Evolutionary conservation across 2,329 filamentous ascomycete genomes (phyloP).

Genomic region (Exserohilum rostratum): DNA sequence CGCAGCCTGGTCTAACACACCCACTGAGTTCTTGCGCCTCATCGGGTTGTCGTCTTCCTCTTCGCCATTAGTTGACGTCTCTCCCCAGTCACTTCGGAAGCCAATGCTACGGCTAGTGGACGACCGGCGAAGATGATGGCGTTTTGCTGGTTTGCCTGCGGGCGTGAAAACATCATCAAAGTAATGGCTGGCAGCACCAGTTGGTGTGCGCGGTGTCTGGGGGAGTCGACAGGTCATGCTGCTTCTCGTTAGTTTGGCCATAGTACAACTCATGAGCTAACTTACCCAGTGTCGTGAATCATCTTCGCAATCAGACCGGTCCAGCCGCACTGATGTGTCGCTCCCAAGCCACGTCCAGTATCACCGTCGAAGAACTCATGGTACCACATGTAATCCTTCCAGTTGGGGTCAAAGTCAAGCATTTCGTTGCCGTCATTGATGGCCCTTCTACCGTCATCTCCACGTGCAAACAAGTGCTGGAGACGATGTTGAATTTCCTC

Average conservation of each 20-base stretch:
- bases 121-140: conserved; percentile 71
- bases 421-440: conserved; percentile 85
- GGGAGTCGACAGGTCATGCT: conserved; percentile 56
- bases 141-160: conserved; percentile 50
- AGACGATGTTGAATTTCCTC: conserved; percentile 94
- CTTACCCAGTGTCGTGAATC: conserved; percentile 96
- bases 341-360: conserved; percentile 83
- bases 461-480: conserved; percentile 86
- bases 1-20: conserved; percentile 60
- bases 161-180: conserved; percentile 87
- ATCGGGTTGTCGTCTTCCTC: conserved; percentile 42
- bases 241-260: conserved; percentile 51
- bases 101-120: conserved; percentile 85
- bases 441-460: conserved; percentile 83
- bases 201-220: conserved; percentile 88
- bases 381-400: conserved; percentile 95
- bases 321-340: conserved; percentile 96
- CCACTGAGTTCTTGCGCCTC: conserved; percentile 55
- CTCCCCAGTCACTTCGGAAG: conserved; percentile 74
- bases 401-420: conserved; percentile 89
- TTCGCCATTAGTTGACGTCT: conserved; percentile 48
- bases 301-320: conserved; percentile 93
- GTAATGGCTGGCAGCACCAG: conserved; percentile 84
- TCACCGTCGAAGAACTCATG: conserved; percentile 98
- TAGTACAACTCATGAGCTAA: conserved; percentile 17